A percentile compares a stretch with the other conserved stretches of the same genome.
These are phyloP conservation scores for Aspergillus nomiae DNA, from an alignment of 2,329 filamentous ascomycete genomes.

Conservation along the genomic window DNA sequence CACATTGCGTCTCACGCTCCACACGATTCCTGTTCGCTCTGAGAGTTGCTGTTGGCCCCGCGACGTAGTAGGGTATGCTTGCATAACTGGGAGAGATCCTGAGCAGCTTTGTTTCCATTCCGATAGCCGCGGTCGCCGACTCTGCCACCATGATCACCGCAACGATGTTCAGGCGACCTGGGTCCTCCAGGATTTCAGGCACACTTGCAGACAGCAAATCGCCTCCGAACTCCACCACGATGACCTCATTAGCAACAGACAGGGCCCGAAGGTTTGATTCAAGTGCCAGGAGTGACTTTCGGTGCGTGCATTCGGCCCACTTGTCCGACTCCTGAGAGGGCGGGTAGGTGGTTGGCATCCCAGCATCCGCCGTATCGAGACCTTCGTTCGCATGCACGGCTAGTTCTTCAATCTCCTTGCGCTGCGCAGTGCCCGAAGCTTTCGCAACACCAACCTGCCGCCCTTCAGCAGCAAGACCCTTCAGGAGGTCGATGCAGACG, in stretches of 20 bases:
- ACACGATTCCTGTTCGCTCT: not conserved
- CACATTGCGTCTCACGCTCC: not conserved
- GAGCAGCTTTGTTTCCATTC: not conserved
- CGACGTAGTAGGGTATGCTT: not conserved
- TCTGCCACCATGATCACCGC: not conserved
- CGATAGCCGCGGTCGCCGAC: not conserved
- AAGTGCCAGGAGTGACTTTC: not conserved
- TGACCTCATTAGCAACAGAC: not conserved
- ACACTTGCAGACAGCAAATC: not conserved
- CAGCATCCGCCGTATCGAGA: too few species aligned
- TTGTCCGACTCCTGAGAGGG: not conserved
- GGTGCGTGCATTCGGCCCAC: not conserved
- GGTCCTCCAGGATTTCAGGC: not conserved
- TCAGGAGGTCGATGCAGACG: too few species aligned
- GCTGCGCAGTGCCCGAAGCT: too few species aligned
- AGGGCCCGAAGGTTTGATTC: not conserved
- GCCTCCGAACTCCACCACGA: not conserved
- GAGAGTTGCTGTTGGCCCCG: not conserved
- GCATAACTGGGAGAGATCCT: not conserved
- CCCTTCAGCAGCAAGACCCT: too few species aligned
- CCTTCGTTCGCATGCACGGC: too few species aligned
- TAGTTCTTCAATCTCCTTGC: too few species aligned
- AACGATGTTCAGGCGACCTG: not conserved
- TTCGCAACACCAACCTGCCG: too few species aligned
- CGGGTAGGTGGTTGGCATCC: too few species aligned